Base-by-base conservation (phyloP, 2,329 filamentous ascomycete genomes). In the Paecilomyces sp. region DNA sequence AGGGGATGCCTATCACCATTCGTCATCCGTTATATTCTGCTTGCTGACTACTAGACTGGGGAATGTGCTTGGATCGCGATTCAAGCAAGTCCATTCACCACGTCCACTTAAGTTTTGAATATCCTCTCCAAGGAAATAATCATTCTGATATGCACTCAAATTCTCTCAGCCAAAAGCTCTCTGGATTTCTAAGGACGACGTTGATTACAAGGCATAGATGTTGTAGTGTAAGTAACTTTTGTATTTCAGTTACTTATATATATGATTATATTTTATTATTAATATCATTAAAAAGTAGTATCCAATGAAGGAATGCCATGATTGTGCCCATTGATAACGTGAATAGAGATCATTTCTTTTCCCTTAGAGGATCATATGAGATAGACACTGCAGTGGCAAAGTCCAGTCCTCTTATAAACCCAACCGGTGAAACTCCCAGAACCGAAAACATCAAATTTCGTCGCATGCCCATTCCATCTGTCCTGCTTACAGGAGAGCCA, bases 401-500 rank as follows among this genome's bases (percentile, higher is more conserved):
- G 41, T 9, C 41, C 41, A 47, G 18, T 47, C 18, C 41, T n/a
- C 41, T 47, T 47, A 11, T 47, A 6, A 47, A 22, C 41, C 41
- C 3, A 47, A 47, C 31, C 31, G 31, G 31, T 33, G n/a, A 47
- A 47, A 47, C n/a, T n/a, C 41, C 41, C 15, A 7, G n/a, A 54
- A 54, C 24, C 24, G 25, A 33, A 55, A 25, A 54, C 25, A 55
- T 18, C 28, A 8, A 55, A 31, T 22, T 55, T 55, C 18, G 54
- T 55, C 18, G 30, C 51, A 9, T 6, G 11, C 28, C 22, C 6
- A 47, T 54, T 41, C 22, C 6, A 36, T 12, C 33, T 64, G 30
- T 56, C 59, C 64, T 13, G 33, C 68, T 70, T 75, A 76, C 61
- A 76, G 69, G 55, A 76, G 63, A 64, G 71, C 72, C 67, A 75